phyloP scores from a whole-genome alignment of 306 rosid genomes.

The Malus asiatica region DNA sequence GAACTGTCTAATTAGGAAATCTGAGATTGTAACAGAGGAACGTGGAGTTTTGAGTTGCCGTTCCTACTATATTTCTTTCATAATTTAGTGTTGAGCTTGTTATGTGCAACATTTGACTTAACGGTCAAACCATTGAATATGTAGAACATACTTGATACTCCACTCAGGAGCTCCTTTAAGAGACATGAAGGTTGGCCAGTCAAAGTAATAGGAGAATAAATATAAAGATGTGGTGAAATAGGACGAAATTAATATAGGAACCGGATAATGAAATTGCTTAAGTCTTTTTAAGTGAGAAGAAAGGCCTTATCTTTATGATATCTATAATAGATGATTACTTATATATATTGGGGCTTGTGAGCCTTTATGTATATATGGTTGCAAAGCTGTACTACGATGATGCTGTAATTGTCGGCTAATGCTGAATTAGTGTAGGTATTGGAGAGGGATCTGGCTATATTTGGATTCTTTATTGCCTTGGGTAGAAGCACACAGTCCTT shows the following conservation, averaged over 20 bases:
- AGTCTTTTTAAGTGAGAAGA: neutral
- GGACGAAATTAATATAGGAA: too few relatives aligned
- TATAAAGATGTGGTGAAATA: neutral
- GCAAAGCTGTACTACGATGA: slow-evolving; percentile 3
- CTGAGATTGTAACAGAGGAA: neutral
- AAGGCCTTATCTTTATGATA: neutral
- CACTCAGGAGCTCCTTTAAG: neutral
- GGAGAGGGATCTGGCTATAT: slow-evolving; percentile 94
- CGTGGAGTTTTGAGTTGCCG: neutral
- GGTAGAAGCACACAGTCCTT: slow-evolving; percentile 78
- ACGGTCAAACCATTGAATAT: neutral
- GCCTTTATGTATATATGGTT: neutral
- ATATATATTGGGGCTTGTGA: neutral
- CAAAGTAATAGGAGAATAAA: neutral
- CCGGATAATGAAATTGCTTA: neutral
- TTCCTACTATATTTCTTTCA: neutral
- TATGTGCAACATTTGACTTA: neutral
- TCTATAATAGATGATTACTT: neutral
- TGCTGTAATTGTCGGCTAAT: slow-evolving; percentile 21
- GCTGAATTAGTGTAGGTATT: slow-evolving; percentile 57
- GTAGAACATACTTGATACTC: neutral
- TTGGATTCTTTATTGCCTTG: slow-evolving; percentile 96
- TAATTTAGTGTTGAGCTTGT: neutral
- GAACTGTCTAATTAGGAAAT: neutral
- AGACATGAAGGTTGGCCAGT: neutral